Conservation (phyloP, 768 basidiomycete species). For the Tylopilus sp. region DNA sequence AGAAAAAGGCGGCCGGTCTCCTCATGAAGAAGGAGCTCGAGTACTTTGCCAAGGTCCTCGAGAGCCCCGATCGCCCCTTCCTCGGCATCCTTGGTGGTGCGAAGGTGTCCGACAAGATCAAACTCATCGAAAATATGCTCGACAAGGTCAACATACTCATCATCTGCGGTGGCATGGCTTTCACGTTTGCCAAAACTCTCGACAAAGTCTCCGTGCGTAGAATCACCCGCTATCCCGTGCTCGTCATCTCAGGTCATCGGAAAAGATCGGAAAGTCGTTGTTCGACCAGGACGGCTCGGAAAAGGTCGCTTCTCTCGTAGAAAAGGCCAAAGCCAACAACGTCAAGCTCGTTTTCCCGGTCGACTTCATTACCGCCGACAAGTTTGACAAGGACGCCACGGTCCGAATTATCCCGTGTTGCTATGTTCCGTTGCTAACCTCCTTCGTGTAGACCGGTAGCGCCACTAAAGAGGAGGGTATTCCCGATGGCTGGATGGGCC, state of each 20-base stretch:
- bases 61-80: conserved; percentile 93
- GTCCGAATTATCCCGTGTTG: conserved; percentile 37
- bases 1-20: conserved; percentile 91
- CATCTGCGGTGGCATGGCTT: conserved; percentile 98
- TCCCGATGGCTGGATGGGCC: conserved; percentile 91
- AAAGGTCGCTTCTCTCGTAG: conserved; percentile 79
- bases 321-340: conserved; percentile 88
- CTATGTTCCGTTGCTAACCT: conserved; percentile 2
- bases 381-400: conserved; percentile 89
- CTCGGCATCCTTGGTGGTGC: conserved; percentile 97
- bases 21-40: conserved; percentile 99
- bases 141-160: conserved; percentile 98
- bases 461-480: conserved; percentile 88
- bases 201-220: conserved; percentile 64
- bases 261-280: conserved; percentile 86
- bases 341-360: conserved; percentile 95
- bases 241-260: conserved; percentile 7
- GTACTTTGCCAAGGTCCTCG: conserved; percentile 96
- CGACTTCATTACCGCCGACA: conserved; percentile 92
- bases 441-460: conserved; percentile 48
- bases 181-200: conserved; percentile 97
- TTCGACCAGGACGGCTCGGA: conserved; percentile 87
- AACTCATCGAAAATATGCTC: conserved; percentile 97
- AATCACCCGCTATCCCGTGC: not conserved
- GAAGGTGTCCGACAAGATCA: conserved; percentile 99